Evolutionary conservation across 768 basidiomycete species (phyloP), one percentile per base, ranked within the genome.

Genomic region (Jaapia argillacea): DNA sequence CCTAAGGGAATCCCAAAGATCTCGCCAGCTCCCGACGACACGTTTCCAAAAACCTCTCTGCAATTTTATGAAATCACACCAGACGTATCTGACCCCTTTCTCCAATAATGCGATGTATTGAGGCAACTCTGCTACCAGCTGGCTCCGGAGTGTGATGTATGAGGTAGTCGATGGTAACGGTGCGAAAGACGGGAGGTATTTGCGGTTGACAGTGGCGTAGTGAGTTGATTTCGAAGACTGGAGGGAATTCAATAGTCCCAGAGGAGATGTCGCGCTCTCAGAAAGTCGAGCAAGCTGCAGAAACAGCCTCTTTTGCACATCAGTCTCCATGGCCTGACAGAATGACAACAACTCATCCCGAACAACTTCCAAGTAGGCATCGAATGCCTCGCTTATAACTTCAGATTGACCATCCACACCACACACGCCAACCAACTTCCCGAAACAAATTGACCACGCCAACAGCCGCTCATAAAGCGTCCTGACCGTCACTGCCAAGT

Each of bases 1-100:
- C 6, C 72, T 65, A 14, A 85, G 61, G 55, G 81, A 83, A 47
- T 88, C 83, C 87, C 87, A 90, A n/a, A 90, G 61, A 14, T 78
- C 79, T 2, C 68, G 71, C 87, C 87, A 90, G 23, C 72, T 65
- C 40, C 76, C 75, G 35, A 72, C 67, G 4, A 84, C 71, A 28
- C 74, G 73, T 13, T 58, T 46, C 65, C 76, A 89, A 53, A 82
- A 84, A 20, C 60, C 58, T 2, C 66, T 66, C 55, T 89, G 86
- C 45, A 76, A 69, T 4, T 62, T 59, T 0, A 72, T 72, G 22
- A 88, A 63, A n/a, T n/a, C n/a, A n/a, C n/a, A n/a, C n/a, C n/a
- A n/a, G n/a, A n/a, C n/a, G n/a, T n/a, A n/a, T 33, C 28, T 10
- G 10, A 33, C 28, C 10, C 28, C 28, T 16, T 33, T 33, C 28